Evolutionary conservation across 73 alveolate species (phyloP), one percentile per base, ranked within the genome.

Genomic region (Tetrahymena elliotti): DNA sequence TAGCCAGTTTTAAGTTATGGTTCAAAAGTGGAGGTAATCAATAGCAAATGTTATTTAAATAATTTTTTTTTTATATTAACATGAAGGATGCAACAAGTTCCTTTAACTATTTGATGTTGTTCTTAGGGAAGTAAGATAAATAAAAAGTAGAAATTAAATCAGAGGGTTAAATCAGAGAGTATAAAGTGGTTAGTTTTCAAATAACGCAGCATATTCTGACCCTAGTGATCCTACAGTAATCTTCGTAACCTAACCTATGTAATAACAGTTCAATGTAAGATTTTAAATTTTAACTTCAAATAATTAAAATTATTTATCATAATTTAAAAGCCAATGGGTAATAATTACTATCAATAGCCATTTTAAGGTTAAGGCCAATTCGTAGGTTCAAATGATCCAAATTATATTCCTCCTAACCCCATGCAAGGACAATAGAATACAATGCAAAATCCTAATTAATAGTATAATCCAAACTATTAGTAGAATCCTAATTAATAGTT

Each of bases 221-320:
- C 99, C 99, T 13, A 98, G 97, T 97, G 99, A 99, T 95, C 99
- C 99, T 6, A 97, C 99, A 35, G 98, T 98, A 18, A 98, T 99
- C 27, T 99, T 98, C 95, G 98, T 98, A 18, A 94, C 96, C 41
- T 98, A 99, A 39, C 99, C 99, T 33, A 18, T 33, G 10, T 24
- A 40, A 20, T 35, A 41, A 84, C 22, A 84, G 54, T 35, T 27
- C 20, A 38, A 94, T 27, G 93, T 84, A 40, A 47, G 54, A 47
- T 54, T 84, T 31, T 33, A 39, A 5, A 27, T 22, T 12, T 7
- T 40, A 6, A 27, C 83, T 82, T 37, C 37, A 33, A 10, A 84
- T 38, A 84, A 93, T 33, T 40, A 88, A 41, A 88, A 39, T 33
- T 84, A 52, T 16, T 27, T 22, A 41, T 22, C 53, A 38, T 52